Conservation (phyloP, 2,329 filamentous ascomycete species). For the Aspergillus aculeatinus region DNA sequence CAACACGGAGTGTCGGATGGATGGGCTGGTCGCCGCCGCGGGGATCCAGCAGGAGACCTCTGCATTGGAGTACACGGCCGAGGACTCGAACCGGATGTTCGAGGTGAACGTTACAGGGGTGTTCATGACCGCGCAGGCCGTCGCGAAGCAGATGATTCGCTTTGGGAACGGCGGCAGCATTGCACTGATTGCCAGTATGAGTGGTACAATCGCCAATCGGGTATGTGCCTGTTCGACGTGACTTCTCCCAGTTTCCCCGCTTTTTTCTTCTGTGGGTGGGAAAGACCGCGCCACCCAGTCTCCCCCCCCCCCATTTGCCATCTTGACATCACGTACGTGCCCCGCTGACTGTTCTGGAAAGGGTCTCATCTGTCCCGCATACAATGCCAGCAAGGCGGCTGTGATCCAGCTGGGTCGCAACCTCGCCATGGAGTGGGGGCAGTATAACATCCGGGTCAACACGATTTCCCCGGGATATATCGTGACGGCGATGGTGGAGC, state of each 20-base stretch:
- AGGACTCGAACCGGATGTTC: slow-evolving; percentile 63
- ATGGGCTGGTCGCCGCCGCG: slow-evolving; percentile 74
- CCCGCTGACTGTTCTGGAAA: slow-evolving; percentile 19
- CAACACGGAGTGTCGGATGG: slow-evolving; percentile 67
- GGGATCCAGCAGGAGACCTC: slow-evolving; percentile 77
- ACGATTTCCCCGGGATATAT: slow-evolving; percentile 51
- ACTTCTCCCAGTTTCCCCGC: too few relatives aligned
- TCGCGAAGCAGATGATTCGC: slow-evolving; percentile 63
- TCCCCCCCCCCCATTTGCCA: not conserved
- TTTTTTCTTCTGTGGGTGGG: too few relatives aligned
- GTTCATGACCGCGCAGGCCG: slow-evolving; percentile 64
- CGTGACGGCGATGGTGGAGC: slow-evolving; percentile 48
- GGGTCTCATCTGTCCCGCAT: slow-evolving; percentile 50
- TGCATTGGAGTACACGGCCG: slow-evolving; percentile 72
- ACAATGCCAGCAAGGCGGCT: slow-evolving; percentile 51
- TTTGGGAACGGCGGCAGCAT: slow-evolving; percentile 61
- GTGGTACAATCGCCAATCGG: slow-evolving; percentile 58
- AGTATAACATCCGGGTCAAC: slow-evolving; percentile 51
- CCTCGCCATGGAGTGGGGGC: slow-evolving; percentile 51
- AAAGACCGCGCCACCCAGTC: too few relatives aligned
- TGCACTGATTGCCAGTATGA: slow-evolving; percentile 64
- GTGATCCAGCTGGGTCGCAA: slow-evolving; percentile 50
- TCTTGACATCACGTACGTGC: not conserved
- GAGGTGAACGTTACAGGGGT: slow-evolving; percentile 62
- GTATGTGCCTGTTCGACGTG: slow-evolving; percentile 15